Percentiles rank a stretch among this genome's conserved stretches.
Evolutionary conservation across 1,284 basidiomycete genomes (phyloP).

Genomic region (Cutaneotrichosporon sp.): DNA sequence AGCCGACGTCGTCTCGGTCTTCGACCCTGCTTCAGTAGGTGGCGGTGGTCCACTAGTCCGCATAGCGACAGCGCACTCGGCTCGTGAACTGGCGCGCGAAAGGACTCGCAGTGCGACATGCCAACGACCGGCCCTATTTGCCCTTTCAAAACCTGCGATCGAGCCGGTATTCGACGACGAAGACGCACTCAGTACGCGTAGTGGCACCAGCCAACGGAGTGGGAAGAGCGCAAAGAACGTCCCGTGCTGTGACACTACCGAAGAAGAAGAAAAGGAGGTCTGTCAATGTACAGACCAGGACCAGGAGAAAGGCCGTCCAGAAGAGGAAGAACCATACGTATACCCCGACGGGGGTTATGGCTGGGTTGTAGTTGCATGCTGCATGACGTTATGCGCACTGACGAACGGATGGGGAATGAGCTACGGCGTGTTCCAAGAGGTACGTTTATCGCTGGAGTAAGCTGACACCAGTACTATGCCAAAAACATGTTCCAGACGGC

Average conservation of each 20-base stretch:
- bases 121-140: neutral
- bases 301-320: slow-evolving; percentile 7
- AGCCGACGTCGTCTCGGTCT: slow-evolving; percentile 35
- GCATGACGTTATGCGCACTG: slow-evolving; percentile 33
- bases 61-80: slow-evolving; percentile 35
- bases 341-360: slow-evolving; percentile 52
- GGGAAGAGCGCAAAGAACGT: neutral
- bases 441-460: slow-evolving; percentile 8
- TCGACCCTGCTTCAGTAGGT: slow-evolving; percentile 41
- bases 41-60: slow-evolving; percentile 41
- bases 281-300: neutral
- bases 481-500: slow-evolving; percentile 23
- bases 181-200: neutral
- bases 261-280: neutral
- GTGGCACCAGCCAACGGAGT: neutral
- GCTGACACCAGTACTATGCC: slow-evolving; percentile 33
- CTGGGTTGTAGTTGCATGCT: slow-evolving; percentile 42
- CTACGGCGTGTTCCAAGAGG: slow-evolving; percentile 40
- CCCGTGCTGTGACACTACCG: neutral
- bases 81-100: slow-evolving; percentile 10
- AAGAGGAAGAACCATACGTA: slow-evolving; percentile 20
- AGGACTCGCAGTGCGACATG: neutral
- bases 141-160: neutral
- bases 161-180: slow-evolving; percentile 13
- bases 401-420: slow-evolving; percentile 39